These are phyloP conservation scores for Chaetomium strumarium DNA, from an alignment of 2,329 filamentous ascomycete genomes.

Conservation along the genomic window DNA sequence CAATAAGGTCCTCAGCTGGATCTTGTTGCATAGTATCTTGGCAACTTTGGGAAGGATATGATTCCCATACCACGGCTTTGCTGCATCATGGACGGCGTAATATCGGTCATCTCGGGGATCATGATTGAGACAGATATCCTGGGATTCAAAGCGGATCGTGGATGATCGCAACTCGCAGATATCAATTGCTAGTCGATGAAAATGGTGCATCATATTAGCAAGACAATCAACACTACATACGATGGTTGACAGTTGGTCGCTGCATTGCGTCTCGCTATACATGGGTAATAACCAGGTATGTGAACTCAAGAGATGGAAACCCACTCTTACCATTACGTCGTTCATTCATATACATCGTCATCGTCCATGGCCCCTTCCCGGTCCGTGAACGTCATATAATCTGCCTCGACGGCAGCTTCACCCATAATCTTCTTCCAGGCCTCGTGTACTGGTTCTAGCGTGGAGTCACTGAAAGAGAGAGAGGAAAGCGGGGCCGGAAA, in stretches of 20 bases:
- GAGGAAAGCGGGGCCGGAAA: constrained; percentile 58
- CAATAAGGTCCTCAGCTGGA: too few species aligned
- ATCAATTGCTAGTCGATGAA: neutral
- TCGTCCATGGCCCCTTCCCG: constrained; percentile 58
- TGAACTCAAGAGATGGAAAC: neutral
- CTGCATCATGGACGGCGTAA: neutral
- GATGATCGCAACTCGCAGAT: neutral
- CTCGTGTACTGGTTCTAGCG: constrained; percentile 59
- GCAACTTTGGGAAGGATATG: neutral
- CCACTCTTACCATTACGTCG: constrained; percentile 15
- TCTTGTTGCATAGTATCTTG: too few species aligned
- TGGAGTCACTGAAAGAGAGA: constrained; percentile 67
- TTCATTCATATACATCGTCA: constrained; percentile 46
- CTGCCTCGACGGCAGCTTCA: constrained; percentile 37
- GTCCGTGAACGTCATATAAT: constrained; percentile 76
- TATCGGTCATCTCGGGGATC: neutral
- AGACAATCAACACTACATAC: too few species aligned
- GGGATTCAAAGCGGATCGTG: neutral
- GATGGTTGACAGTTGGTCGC: neutral
- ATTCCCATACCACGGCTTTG: neutral
- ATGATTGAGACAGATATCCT: neutral
- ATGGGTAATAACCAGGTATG: too few species aligned
- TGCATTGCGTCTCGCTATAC: constrained; percentile 1
- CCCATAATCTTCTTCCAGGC: constrained; percentile 64
- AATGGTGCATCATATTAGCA: neutral